Percentiles rank a stretch among this genome's conserved stretches.
phyloP scores from a whole-genome alignment of 768 basidiomycete species.

The Leccinum broughii region DNA sequence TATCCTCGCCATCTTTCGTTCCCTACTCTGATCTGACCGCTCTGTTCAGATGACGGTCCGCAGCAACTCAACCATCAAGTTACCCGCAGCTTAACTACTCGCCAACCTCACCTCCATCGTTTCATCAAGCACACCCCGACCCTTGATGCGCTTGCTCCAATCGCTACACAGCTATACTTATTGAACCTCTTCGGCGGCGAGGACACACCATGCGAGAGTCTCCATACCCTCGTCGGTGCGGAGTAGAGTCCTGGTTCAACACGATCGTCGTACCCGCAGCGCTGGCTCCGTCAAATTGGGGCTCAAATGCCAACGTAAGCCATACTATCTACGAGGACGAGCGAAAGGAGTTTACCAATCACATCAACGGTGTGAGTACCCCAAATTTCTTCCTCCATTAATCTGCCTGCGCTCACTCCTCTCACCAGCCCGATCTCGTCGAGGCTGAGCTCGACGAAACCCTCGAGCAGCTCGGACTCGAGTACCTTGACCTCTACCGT shows the following conservation, averaged over 20 bases:
- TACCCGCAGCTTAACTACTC: too few species aligned
- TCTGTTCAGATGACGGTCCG: too few species aligned
- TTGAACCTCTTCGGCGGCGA: slow-evolving; percentile 89
- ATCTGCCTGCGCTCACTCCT: slow-evolving; percentile 46
- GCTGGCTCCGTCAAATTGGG: slow-evolving; percentile 68
- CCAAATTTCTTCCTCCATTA: not conserved
- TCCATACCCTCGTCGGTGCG: slow-evolving; percentile 95
- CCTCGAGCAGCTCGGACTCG: slow-evolving; percentile 65
- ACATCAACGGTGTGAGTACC: slow-evolving; percentile 87
- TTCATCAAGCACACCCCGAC: slow-evolving; percentile 91
- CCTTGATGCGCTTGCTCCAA: slow-evolving; percentile 74
- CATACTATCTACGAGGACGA: slow-evolving; percentile 99
- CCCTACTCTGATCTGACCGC: too few species aligned
- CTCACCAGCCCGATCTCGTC: slow-evolving; percentile 64
- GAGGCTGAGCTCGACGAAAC: slow-evolving; percentile 78
- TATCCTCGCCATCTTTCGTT: too few species aligned
- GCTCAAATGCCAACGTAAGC: slow-evolving; percentile 92
- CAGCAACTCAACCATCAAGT: too few species aligned
- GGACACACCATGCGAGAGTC: slow-evolving; percentile 90
- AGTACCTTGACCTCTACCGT: slow-evolving; percentile 84
- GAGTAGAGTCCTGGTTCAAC: slow-evolving; percentile 98
- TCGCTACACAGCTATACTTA: slow-evolving; percentile 86
- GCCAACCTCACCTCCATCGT: slow-evolving; percentile 85
- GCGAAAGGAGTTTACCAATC: slow-evolving; percentile 92
- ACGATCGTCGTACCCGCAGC: slow-evolving; percentile 86